Evolutionary conservation across 164 flowering plant species (phyloP).

Genomic region (Dillenia turbinata): DNA sequence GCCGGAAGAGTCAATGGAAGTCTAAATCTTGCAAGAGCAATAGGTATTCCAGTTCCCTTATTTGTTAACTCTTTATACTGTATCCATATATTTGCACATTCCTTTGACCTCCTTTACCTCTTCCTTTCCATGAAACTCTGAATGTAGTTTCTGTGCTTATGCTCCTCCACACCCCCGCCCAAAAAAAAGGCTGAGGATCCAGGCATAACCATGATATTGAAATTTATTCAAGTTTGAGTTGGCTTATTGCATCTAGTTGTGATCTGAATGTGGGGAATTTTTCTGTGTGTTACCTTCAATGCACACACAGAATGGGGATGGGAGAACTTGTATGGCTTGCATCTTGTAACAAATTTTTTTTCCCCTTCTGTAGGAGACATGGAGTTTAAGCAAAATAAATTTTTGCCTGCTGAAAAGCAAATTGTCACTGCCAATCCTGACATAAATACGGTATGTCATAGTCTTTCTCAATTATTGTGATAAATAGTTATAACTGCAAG

Average conservation of each 20-base stretch:
- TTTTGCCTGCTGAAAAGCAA: slow-evolving; percentile 85
- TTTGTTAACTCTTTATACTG: neutral
- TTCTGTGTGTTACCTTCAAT: neutral
- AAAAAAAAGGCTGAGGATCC: no score
- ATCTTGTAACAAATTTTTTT: neutral
- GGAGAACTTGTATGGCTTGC: neutral
- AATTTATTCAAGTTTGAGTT: neutral
- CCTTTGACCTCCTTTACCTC: neutral
- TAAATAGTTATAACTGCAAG: no score
- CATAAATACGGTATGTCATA: slow-evolving; percentile 60
- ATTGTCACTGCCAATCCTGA: slow-evolving; percentile 97
- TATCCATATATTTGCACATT: neutral
- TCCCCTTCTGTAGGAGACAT: slow-evolving; percentile 67
- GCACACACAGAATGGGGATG: neutral
- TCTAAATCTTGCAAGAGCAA: slow-evolving; percentile 94
- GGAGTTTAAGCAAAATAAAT: slow-evolving; percentile 98
- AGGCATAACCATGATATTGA: no score
- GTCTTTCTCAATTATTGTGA: neutral
- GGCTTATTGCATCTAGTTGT: no score
- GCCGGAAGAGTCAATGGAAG: slow-evolving; percentile 99
- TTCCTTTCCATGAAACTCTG: neutral
- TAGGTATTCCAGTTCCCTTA: slow-evolving; percentile 47
- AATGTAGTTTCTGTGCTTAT: neutral
- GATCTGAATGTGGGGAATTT: no score
- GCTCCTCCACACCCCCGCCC: no score